These are phyloP conservation scores for Pleodorina starrii DNA, from an alignment of 139 green algal species.

Conservation along the genomic window DNA sequence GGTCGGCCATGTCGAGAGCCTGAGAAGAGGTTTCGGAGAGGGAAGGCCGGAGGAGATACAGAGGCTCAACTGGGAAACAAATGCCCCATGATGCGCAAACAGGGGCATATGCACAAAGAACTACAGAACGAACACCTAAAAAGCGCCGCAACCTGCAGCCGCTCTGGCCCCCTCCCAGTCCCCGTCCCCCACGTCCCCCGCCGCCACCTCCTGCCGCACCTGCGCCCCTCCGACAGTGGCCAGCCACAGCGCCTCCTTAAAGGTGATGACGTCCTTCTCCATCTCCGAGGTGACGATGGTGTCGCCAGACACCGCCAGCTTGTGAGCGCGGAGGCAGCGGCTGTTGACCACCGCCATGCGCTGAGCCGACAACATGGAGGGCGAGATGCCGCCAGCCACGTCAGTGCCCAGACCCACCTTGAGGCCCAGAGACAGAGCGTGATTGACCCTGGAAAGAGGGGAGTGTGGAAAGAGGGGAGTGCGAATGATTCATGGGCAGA, in stretches of 20 bases:
- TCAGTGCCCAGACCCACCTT: constrained; percentile 81
- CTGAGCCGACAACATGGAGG: constrained; percentile 79
- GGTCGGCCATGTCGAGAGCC: constrained; percentile 44
- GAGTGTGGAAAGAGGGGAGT: no score
- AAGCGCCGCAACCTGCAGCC: no score
- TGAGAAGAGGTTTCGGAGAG: not conserved
- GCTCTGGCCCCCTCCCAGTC: no score
- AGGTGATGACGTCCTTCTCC: constrained; percentile 59
- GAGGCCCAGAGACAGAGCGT: constrained; percentile 62
- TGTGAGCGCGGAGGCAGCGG: constrained; percentile 66
- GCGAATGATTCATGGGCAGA: no score
- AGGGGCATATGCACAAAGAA: no score
- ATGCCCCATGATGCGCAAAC: no score
- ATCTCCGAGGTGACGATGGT: constrained; percentile 61
- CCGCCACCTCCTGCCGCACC: constrained; percentile 36
- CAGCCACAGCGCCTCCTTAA: constrained; percentile 77
- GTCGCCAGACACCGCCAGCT: constrained; percentile 54
- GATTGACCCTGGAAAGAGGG: constrained; percentile 68
- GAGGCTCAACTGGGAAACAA: no score
- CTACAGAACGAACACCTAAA: no score
- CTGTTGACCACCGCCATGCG: constrained; percentile 75
- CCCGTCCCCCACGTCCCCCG: no score
- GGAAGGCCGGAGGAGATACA: no score
- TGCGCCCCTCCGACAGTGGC: constrained; percentile 75
- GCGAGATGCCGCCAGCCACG: constrained; percentile 74